phyloP scores from a whole-genome alignment of 1,139 yeast species.

The Pichia sp. region DNA sequence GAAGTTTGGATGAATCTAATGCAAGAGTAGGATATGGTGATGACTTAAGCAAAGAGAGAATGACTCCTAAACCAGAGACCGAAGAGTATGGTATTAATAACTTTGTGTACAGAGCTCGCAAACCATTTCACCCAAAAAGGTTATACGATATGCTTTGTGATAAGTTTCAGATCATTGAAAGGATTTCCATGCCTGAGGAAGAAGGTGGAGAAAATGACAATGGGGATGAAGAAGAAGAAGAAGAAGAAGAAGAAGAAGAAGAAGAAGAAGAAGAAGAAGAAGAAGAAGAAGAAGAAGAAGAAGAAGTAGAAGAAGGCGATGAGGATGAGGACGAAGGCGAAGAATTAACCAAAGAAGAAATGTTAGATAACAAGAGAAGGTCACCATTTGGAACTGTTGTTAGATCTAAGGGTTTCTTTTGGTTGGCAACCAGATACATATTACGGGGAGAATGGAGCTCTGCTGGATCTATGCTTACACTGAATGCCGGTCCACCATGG shows the following conservation, averaged over 20 bases:
- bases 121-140: conserved; percentile 44
- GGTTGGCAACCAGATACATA: conserved; percentile 44
- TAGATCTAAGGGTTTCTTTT: conserved; percentile 44
- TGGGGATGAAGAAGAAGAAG: conserved; percentile 13
- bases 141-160: conserved; percentile 36
- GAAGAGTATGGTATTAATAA: conserved; percentile 44
- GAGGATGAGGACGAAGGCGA: conserved; percentile 9
- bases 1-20: conserved; percentile 40
- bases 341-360: conserved; percentile 10
- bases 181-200: conserved; percentile 7
- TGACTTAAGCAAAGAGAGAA: conserved; percentile 24
- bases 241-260: conserved; percentile 20
- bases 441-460: conserved; percentile 45
- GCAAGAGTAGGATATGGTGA: conserved; percentile 37
- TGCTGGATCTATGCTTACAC: conserved; percentile 43
- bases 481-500: conserved; percentile 45
- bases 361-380: conserved; percentile 32
- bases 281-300: conserved; percentile 22
- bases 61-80: conserved; percentile 34
- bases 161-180: conserved; percentile 33
- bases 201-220: conserved; percentile 16
- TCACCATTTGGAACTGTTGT: conserved; percentile 39
- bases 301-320: conserved; percentile 26
- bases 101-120: conserved; percentile 39
- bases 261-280: conserved; percentile 21